Percentiles rank a stretch among this genome's conserved stretches.
phyloP scores from a whole-genome alignment of 1,139 yeast genomes.

The Debaryomycetaceae sp. region DNA sequence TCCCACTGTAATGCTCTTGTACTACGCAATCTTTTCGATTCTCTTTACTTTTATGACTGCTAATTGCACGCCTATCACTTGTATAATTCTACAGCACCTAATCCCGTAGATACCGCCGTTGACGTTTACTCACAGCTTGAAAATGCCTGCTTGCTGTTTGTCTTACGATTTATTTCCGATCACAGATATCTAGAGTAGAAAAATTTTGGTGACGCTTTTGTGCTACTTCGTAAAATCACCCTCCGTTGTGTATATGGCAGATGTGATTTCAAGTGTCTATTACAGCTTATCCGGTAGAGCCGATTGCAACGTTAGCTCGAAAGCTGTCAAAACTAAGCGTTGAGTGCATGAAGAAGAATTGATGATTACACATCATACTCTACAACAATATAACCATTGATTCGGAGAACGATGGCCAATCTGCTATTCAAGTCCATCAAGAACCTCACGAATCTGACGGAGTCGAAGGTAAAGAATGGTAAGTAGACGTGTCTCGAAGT shows the following conservation, averaged over 20 bases:
- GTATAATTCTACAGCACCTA: neutral
- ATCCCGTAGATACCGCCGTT: neutral
- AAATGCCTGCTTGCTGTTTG: neutral
- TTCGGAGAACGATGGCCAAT: neutral
- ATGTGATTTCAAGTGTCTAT: neutral
- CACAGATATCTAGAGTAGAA: neutral
- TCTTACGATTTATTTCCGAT: neutral
- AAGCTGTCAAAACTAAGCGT: neutral
- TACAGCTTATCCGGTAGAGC: neutral
- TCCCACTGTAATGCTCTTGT: neutral
- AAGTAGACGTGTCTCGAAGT: slow-evolving; percentile 2
- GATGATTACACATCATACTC: too few species aligned
- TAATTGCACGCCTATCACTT: neutral
- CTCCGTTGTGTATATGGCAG: neutral
- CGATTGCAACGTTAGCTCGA: neutral
- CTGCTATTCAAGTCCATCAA: slow-evolving; percentile 9
- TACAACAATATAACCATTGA: neutral
- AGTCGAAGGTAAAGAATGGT: slow-evolving; percentile 14
- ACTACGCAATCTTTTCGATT: neutral
- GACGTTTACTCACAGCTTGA: neutral
- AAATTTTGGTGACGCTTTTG: neutral
- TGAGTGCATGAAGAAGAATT: too few species aligned
- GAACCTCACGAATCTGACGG: slow-evolving; percentile 12
- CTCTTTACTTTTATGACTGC: neutral
- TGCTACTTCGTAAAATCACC: neutral